Evolutionary conservation across 2,329 filamentous ascomycete genomes (phyloP).

Genomic region (Diplodia seriata): DNA sequence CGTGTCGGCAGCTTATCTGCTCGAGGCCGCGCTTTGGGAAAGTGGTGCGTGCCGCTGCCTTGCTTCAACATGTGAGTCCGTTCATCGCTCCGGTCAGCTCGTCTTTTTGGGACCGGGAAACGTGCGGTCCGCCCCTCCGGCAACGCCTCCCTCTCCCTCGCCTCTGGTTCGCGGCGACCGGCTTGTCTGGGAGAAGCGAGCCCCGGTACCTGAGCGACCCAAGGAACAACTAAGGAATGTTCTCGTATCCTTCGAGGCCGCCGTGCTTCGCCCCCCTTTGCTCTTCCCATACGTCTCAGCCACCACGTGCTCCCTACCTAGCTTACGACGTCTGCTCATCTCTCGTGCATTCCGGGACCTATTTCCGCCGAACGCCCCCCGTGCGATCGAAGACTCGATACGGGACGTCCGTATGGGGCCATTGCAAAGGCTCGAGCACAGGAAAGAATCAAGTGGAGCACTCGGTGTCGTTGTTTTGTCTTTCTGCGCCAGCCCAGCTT

Average conservation of each 20-base stretch:
- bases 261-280: background rate
- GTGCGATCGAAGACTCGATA: background rate
- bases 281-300: slow-evolving; percentile 2
- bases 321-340: background rate
- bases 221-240: slow-evolving; percentile 20
- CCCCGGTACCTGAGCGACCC: slow-evolving; percentile 7
- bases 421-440: background rate
- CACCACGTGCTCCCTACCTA: slow-evolving; percentile 1
- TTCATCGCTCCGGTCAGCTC: too few species aligned
- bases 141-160: background rate
- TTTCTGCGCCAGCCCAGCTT: background rate
- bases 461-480: slow-evolving; percentile 7
- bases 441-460: background rate
- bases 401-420: background rate
- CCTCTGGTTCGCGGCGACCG: too few species aligned
- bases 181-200: slow-evolving; percentile 1
- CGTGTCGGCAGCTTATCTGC: slow-evolving; percentile 27
- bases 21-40: slow-evolving; percentile 10
- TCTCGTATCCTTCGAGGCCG: background rate
- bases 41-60: slow-evolving; percentile 2
- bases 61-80: slow-evolving; percentile 1
- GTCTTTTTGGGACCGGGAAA: background rate
- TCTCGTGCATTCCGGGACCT: background rate
- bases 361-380: background rate
- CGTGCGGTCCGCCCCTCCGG: slow-evolving; percentile 12